These are phyloP conservation scores for Hebeloma cylindrosporum DNA, from an alignment of 768 basidiomycete species.

Conservation along the genomic window DNA sequence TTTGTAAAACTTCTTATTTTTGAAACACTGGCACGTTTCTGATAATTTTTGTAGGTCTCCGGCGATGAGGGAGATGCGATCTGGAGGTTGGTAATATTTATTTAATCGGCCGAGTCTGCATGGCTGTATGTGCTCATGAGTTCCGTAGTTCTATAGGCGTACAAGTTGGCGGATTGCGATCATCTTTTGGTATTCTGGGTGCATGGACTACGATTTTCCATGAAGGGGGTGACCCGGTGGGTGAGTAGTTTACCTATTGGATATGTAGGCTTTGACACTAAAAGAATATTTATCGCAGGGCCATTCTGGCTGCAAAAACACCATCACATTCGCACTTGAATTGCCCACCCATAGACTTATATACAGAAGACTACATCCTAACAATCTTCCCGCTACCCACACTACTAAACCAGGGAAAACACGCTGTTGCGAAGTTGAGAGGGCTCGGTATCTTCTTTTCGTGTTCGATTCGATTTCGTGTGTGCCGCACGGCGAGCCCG, in stretches of 20 bases:
- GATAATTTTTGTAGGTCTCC: conserved; percentile 37
- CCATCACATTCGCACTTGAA: no score
- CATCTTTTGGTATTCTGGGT: conserved; percentile 58
- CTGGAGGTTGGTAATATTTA: conserved; percentile 47
- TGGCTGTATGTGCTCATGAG: neutral
- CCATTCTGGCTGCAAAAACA: conserved; percentile 8
- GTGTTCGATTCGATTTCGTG: conserved; percentile 4
- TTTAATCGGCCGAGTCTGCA: neutral
- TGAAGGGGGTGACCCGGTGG: conserved; percentile 44
- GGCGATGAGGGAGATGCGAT: conserved; percentile 53
- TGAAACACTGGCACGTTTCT: neutral
- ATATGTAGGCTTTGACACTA: neutral
- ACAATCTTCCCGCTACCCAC: no score
- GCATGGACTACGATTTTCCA: conserved; percentile 48
- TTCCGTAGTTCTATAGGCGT: conserved; percentile 55
- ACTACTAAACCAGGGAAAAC: conserved; percentile 11
- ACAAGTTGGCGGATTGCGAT: conserved; percentile 60
- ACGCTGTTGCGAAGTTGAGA: conserved; percentile 15
- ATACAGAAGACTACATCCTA: no score
- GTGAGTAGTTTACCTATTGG: conserved; percentile 24
- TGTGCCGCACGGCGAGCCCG: neutral
- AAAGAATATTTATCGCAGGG: neutral
- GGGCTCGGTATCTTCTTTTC: conserved; percentile 2
- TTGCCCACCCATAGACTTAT: no score
- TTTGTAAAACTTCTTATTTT: conserved; percentile 45